A percentile compares a stretch with the other conserved stretches of the same genome.
These are phyloP conservation scores for Eutypella sp. DNA, from an alignment of 2,329 filamentous ascomycete genomes.

Conservation along the genomic window DNA sequence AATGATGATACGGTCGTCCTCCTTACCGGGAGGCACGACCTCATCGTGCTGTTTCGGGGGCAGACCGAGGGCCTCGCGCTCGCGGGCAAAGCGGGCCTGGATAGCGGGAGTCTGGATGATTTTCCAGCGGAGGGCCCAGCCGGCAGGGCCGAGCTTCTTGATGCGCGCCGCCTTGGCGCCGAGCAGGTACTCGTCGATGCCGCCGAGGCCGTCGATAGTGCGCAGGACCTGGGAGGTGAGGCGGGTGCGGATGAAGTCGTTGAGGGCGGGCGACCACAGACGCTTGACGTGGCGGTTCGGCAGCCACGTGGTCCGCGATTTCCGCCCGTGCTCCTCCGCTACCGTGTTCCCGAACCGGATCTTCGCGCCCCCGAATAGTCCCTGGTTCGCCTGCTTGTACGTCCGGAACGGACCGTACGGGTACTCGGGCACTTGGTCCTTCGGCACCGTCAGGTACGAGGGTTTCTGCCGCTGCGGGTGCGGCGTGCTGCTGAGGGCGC, in stretches of 20 bases:
- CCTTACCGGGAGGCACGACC: not conserved
- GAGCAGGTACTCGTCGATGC: slow-evolving; percentile 86
- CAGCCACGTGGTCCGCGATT: slow-evolving; percentile 68
- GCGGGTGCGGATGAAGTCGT: slow-evolving; percentile 59
- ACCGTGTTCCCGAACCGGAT: slow-evolving; percentile 80
- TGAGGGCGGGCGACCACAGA: slow-evolving; percentile 60
- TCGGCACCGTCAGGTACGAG: slow-evolving; percentile 34
- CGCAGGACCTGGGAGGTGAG: slow-evolving; percentile 66
- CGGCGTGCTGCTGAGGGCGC: slow-evolving; percentile 20
- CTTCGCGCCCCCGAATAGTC: slow-evolving; percentile 64
- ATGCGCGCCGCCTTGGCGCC: slow-evolving; percentile 73
- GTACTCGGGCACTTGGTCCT: slow-evolving; percentile 53
- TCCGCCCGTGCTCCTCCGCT: slow-evolving; percentile 60
- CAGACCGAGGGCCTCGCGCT: slow-evolving; percentile 64
- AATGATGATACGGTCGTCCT: no score
- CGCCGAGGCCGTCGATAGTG: slow-evolving; percentile 78
- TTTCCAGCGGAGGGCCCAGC: slow-evolving; percentile 86
- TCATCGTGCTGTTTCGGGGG: slow-evolving; percentile 38
- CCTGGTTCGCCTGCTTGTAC: slow-evolving; percentile 77
- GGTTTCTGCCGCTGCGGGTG: slow-evolving; percentile 19
- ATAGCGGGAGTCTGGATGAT: slow-evolving; percentile 73
- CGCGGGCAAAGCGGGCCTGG: slow-evolving; percentile 57
- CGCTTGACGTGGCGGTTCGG: slow-evolving; percentile 68
- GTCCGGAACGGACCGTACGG: slow-evolving; percentile 64
- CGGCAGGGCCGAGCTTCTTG: slow-evolving; percentile 80